These are phyloP conservation scores for Kwoniella sp. DNA, from an alignment of 768 basidiomycete species.

Conservation along the genomic window DNA sequence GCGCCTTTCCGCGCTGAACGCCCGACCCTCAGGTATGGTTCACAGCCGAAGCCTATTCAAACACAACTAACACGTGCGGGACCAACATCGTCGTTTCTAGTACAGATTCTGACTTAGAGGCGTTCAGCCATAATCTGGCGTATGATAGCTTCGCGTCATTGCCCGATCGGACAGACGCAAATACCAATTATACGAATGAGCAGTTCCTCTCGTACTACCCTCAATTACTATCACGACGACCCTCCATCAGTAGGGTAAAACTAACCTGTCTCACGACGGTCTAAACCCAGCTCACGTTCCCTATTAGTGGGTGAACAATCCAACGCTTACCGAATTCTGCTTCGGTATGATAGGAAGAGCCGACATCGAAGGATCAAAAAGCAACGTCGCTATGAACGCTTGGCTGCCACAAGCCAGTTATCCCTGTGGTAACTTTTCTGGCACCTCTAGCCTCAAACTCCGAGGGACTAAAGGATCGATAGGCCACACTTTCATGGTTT, in stretches of 20 bases:
- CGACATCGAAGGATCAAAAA: constrained; percentile 81
- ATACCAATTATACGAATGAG: constrained; percentile 81
- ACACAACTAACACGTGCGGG: constrained; percentile 69
- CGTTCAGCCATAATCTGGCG: constrained; percentile 82
- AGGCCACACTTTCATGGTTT: constrained; percentile 81
- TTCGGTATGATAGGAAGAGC: constrained; percentile 80
- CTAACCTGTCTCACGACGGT: constrained; percentile 80
- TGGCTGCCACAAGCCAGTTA: constrained; percentile 81
- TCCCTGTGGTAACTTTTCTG: constrained; percentile 79
- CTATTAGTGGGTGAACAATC: constrained; percentile 80
- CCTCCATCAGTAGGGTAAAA: constrained; percentile 81
- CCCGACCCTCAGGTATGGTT: constrained; percentile 65
- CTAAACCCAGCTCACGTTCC: constrained; percentile 71
- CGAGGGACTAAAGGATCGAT: constrained; percentile 79
- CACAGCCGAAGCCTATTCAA: constrained; percentile 70
- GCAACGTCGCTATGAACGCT: constrained; percentile 81
- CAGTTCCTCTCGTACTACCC: constrained; percentile 81
- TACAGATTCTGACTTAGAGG: constrained; percentile 81
- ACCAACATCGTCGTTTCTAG: constrained; percentile 73
- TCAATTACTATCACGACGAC: constrained; percentile 75
- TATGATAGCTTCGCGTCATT: constrained; percentile 79
- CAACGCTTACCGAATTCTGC: constrained; percentile 78
- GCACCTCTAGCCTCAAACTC: constrained; percentile 79
- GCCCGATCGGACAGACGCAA: constrained; percentile 75
- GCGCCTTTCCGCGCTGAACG: constrained; percentile 62